A percentile compares a stretch with the other conserved stretches of the same genome.
Conservation (phyloP, 176 grass and related monocot genomes). For the Cenchrus americanus region DNA sequence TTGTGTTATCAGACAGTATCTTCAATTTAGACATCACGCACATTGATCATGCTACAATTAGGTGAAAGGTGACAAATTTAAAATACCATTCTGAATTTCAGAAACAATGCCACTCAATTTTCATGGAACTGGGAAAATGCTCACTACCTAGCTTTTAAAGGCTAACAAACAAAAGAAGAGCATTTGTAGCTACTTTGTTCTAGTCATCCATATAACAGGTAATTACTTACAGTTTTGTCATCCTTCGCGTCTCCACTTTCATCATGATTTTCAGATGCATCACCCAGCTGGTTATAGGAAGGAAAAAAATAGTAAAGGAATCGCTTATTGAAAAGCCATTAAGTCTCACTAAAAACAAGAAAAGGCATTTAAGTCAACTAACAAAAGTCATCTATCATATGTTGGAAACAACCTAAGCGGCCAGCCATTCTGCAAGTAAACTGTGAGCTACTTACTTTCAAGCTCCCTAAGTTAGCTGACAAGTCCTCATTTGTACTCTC, state of each 20-base stretch:
- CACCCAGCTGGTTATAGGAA: slow-evolving; percentile 36
- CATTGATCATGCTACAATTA: background rate
- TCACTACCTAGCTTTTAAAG: background rate
- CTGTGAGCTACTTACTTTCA: slow-evolving; percentile 51
- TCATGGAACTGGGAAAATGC: background rate
- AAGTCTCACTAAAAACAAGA: background rate
- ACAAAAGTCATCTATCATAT: slow-evolving; percentile 5
- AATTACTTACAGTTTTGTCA: slow-evolving; percentile 34
- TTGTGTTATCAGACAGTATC: background rate
- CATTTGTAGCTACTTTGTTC: background rate
- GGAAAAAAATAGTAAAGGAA: background rate
- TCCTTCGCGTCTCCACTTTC: background rate
- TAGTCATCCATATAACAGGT: background rate
- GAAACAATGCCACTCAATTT: background rate
- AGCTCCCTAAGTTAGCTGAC: slow-evolving; percentile 35
- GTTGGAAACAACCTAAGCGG: background rate
- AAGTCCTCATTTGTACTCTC: slow-evolving; percentile 41
- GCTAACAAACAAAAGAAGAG: slow-evolving; percentile 30
- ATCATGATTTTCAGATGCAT: background rate
- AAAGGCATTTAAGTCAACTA: background rate
- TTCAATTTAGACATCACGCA: background rate
- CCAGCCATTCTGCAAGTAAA: slow-evolving; percentile 15
- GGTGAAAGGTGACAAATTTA: background rate
- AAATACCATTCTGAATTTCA: background rate
- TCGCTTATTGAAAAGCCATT: background rate